Percentiles rank a stretch among this genome's conserved stretches.
These are phyloP conservation scores for Linderniella brevidens DNA, from an alignment of 257 asterid genomes.

Conservation along the genomic window DNA sequence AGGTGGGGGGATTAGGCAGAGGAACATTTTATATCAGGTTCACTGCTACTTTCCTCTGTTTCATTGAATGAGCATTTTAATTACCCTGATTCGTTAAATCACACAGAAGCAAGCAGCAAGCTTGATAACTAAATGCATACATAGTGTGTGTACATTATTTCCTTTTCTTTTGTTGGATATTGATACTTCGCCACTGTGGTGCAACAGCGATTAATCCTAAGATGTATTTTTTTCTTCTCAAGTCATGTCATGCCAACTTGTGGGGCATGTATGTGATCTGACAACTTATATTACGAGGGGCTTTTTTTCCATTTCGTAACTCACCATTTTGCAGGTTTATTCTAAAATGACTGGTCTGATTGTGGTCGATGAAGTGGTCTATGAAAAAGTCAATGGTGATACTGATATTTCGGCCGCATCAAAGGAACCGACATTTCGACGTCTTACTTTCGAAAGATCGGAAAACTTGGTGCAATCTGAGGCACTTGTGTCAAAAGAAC, in stretches of 20 bases:
- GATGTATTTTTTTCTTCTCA: too few species aligned
- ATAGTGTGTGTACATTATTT: too few species aligned
- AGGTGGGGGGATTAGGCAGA: conserved; percentile 66
- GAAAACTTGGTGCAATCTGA: conserved; percentile 85
- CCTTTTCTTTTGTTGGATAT: too few species aligned
- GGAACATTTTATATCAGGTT: conserved; percentile 58
- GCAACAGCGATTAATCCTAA: too few species aligned
- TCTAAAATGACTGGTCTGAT: conserved; percentile 76
- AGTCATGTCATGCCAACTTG: too few species aligned
- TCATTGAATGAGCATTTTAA: not conserved
- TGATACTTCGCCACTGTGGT: too few species aligned
- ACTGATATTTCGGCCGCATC: conserved; percentile 28
- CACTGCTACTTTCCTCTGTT: conserved; percentile 8
- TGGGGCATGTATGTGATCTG: not conserved
- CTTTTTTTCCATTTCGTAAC: not conserved
- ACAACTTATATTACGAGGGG: not conserved
- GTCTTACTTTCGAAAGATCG: conserved; percentile 62
- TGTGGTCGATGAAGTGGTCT: conserved; percentile 74
- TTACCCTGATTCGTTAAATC: too few species aligned
- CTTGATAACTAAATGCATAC: too few species aligned
- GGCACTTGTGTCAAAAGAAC: conserved; percentile 45
- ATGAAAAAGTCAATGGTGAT: conserved; percentile 33
- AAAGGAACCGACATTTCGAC: conserved; percentile 47
- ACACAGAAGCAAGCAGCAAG: too few species aligned
- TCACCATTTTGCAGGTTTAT: conserved; percentile 30